Conservation (phyloP, 1,139 yeast species). For the Lodderomyces oxycetoniae region DNA sequence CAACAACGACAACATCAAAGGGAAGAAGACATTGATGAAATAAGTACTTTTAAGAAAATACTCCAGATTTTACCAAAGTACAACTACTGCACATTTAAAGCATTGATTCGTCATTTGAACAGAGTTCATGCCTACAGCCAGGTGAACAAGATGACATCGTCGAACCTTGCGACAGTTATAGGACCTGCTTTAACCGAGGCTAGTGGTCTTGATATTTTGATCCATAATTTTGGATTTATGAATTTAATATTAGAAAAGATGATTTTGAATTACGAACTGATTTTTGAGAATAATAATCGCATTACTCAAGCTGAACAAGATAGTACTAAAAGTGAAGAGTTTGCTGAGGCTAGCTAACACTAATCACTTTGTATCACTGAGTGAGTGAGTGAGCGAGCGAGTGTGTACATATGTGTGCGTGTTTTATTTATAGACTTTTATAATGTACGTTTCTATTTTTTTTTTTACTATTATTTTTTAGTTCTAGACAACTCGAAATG, state of each 20-base stretch:
- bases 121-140: slow-evolving; percentile 55
- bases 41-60: slow-evolving; percentile 37
- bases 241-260: slow-evolving; percentile 50
- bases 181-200: slow-evolving; percentile 61
- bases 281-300: slow-evolving; percentile 29
- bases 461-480: too few species aligned
- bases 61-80: slow-evolving; percentile 40
- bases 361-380: too few species aligned
- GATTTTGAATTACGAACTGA: slow-evolving; percentile 36
- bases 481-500: too few species aligned
- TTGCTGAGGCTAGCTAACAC: too few species aligned
- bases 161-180: slow-evolving; percentile 74
- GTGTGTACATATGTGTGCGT: too few species aligned
- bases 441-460: too few species aligned
- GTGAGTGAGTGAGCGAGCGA: too few species aligned
- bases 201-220: slow-evolving; percentile 45
- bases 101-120: slow-evolving; percentile 65
- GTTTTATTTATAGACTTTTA: too few species aligned
- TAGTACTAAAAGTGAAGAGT: too few species aligned
- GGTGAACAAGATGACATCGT: slow-evolving; percentile 73
- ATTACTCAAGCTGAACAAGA: too few species aligned
- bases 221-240: slow-evolving; percentile 52
- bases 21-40: slow-evolving; percentile 22
- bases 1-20: background rate
- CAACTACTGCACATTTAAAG: slow-evolving; percentile 64